A percentile compares a stretch with the other conserved stretches of the same genome.
phyloP scores from a whole-genome alignment of 768 basidiomycete genomes.

The Leccinum disarticulatum region DNA sequence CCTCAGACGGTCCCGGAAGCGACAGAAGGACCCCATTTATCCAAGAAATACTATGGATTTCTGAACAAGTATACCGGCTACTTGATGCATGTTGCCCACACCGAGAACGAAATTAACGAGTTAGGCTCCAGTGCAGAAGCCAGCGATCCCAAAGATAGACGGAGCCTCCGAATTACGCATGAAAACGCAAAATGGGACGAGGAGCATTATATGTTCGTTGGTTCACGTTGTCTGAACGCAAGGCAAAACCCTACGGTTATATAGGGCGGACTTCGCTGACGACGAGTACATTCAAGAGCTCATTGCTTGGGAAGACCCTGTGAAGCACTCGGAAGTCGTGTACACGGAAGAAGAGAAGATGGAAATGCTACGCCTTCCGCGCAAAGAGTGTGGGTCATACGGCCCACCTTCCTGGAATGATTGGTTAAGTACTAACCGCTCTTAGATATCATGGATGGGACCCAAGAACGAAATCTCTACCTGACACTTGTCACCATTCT shows the following conservation, averaged over 20 bases:
- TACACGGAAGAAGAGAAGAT: conserved; percentile 75
- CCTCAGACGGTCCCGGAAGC: conserved; percentile 58
- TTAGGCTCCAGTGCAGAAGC: conserved; percentile 67
- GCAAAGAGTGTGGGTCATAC: conserved; percentile 48
- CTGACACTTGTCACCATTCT: conserved; percentile 68
- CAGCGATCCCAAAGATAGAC: conserved; percentile 50
- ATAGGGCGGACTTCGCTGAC: conserved; percentile 80
- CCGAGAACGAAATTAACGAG: conserved; percentile 82
- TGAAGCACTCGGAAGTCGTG: conserved; percentile 38
- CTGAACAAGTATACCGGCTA: conserved; percentile 73
- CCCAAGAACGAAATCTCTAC: conserved; percentile 63
- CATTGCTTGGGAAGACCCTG: conserved; percentile 63
- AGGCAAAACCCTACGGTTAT: conserved; percentile 5
- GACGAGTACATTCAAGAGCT: conserved; percentile 74
- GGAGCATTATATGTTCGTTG: conserved; percentile 75
- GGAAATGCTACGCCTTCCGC: conserved; percentile 56
- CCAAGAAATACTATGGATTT: conserved; percentile 69
- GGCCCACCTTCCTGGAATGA: background rate
- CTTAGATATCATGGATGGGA: conserved; percentile 58
- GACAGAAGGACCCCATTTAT: conserved; percentile 36
- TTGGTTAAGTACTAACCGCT: background rate
- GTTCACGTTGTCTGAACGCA: conserved; percentile 17
- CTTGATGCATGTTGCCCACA: conserved; percentile 68
- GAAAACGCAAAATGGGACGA: conserved; percentile 82
- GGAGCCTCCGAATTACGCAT: conserved; percentile 50